phyloP scores from a whole-genome alignment of 2,329 filamentous ascomycete species.

The Fusarium paranaense region DNA sequence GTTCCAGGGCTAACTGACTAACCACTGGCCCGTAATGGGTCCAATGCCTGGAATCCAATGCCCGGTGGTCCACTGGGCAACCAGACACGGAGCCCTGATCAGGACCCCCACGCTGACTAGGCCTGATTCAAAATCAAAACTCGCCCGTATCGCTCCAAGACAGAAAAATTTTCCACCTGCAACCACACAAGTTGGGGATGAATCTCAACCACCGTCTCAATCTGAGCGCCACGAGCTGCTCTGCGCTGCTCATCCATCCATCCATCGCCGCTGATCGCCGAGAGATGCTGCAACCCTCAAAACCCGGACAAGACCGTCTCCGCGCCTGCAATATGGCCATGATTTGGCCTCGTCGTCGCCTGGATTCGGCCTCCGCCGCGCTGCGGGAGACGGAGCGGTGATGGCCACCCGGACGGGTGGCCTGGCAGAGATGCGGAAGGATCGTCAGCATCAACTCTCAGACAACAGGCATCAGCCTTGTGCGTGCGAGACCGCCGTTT shows the following conservation, averaged over 20 bases:
- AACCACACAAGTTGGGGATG: conserved; percentile 39
- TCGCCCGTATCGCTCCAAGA: conserved; percentile 35
- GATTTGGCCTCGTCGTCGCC: conserved; percentile 8
- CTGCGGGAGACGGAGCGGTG: not conserved
- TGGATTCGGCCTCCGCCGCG: conserved; percentile 16
- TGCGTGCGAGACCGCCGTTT: not conserved
- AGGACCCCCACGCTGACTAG: conserved; percentile 45
- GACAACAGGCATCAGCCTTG: not conserved
- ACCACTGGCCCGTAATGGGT: not conserved
- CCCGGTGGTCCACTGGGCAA: conserved; percentile 15
- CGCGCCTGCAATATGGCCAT: conserved; percentile 10
- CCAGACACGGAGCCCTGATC: conserved; percentile 5
- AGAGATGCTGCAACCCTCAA: conserved; percentile 28
- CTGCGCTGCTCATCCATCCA: conserved; percentile 1
- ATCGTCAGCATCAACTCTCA: not conserved
- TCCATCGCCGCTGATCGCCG: conserved; percentile 36
- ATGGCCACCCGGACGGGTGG: not conserved
- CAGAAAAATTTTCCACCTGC: conserved; percentile 33
- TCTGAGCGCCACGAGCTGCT: conserved; percentile 33
- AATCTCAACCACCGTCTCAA: conserved; percentile 15
- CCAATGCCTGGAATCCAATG: not conserved
- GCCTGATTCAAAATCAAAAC: conserved; percentile 45
- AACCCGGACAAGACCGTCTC: conserved; percentile 9
- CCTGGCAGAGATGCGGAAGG: conserved; percentile 5
- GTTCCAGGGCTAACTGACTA: not conserved